Conservation (phyloP, 2,329 filamentous ascomycete genomes). For the Verticillium albo-atrum region DNA sequence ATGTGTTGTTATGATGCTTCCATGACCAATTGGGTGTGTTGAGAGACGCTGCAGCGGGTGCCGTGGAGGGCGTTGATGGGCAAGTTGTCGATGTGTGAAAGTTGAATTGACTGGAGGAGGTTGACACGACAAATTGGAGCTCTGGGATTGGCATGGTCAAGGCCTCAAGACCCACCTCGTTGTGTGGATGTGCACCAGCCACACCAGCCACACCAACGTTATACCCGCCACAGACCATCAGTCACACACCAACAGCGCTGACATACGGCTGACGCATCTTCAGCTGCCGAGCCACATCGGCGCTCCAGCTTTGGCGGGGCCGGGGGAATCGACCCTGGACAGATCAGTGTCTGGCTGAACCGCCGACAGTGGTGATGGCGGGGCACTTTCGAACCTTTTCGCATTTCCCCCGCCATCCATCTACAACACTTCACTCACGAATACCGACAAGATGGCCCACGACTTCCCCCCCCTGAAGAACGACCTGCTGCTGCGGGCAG, state of each 20-base stretch:
- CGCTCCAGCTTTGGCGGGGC: not conserved
- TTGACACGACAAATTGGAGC: slow-evolving; percentile 1
- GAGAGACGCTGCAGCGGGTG: not conserved
- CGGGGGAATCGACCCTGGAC: not conserved
- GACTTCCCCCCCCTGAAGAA: slow-evolving; percentile 85
- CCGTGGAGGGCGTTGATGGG: not conserved
- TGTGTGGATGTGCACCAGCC: not conserved
- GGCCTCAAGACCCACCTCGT: not conserved
- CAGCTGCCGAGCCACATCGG: not conserved
- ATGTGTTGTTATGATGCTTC: slow-evolving; percentile 2
- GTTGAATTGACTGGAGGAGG: not conserved
- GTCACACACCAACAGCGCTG: too few species aligned
- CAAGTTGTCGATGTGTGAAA: not conserved
- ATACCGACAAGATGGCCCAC: slow-evolving; percentile 51
- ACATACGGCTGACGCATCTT: not conserved
- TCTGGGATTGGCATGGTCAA: not conserved
- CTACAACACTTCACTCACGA: not conserved
- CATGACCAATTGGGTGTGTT: slow-evolving; percentile 2
- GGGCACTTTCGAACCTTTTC: not conserved
- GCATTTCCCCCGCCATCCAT: not conserved
- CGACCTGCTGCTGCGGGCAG: slow-evolving; percentile 84
- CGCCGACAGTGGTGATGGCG: not conserved
- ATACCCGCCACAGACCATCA: too few species aligned
- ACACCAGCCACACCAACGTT: too few species aligned
- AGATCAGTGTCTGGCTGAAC: not conserved